phyloP scores from a whole-genome alignment of 441 rosid genomes.

The Arabidopsis lyrata region DNA sequence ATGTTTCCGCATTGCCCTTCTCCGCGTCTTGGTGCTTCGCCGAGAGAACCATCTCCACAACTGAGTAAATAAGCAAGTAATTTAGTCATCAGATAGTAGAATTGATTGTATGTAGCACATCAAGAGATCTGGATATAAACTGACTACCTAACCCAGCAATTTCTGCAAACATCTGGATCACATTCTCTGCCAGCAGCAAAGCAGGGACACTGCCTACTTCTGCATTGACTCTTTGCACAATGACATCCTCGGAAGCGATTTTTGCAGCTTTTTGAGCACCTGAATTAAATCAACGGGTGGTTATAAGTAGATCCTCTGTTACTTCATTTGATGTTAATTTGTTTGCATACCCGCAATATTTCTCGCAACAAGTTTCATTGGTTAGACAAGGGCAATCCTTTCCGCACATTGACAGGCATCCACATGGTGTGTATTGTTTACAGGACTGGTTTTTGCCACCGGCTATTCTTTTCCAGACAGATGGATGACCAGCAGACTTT shows the following conservation, averaged over 20 bases:
- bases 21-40: conserved; percentile 76
- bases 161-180: conserved; percentile 95
- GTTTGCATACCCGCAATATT: conserved; percentile 88
- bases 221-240: conserved; percentile 95
- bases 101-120: conserved; percentile 49
- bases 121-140: conserved; percentile 26
- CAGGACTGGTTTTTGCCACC: conserved; percentile 83
- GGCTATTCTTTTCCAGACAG: conserved; percentile 94
- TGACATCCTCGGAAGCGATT: conserved; percentile 94
- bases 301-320: conserved; percentile 8
- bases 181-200: conserved; percentile 96
- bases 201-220: conserved; percentile 97
- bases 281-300: conserved; percentile 37
- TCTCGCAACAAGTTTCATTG: conserved; percentile 91
- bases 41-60: conserved; percentile 85
- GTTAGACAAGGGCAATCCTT: conserved; percentile 80
- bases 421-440: conserved; percentile 90
- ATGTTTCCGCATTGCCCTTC: conserved; percentile 88
- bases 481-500: conserved; percentile 98
- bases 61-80: conserved; percentile 45
- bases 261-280: conserved; percentile 92
- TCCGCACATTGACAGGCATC: conserved; percentile 86
- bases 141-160: conserved; percentile 69
- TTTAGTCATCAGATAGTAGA: conserved; percentile 10
- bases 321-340: conserved; percentile 24